Percentiles rank a stretch among this genome's conserved stretches.
Conservation (phyloP, 176 grass and related monocot genomes). For the Avena eriantha region DNA sequence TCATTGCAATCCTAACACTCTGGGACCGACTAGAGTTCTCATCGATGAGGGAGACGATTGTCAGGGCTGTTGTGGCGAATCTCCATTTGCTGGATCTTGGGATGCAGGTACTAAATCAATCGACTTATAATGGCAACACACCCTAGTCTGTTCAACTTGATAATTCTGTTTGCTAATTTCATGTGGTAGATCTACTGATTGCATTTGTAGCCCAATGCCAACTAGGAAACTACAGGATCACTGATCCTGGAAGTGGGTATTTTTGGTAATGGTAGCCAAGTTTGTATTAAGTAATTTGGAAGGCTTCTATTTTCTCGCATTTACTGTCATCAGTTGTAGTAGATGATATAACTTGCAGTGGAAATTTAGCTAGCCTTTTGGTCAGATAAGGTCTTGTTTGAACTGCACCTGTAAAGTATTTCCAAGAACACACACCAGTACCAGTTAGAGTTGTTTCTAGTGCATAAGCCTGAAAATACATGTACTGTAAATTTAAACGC, state of each 20-base stretch:
- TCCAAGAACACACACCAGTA: not conserved
- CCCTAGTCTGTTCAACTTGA: not conserved
- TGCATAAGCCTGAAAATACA: conserved; percentile 21
- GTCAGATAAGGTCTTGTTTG: not conserved
- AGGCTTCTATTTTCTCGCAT: not conserved
- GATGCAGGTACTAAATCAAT: conserved; percentile 74
- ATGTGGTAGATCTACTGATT: not conserved
- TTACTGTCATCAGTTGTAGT: conserved; percentile 10
- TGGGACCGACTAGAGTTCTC: conserved; percentile 98
- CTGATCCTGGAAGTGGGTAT: conserved; percentile 1
- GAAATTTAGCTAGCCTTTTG: not conserved
- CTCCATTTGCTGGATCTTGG: conserved; percentile 96
- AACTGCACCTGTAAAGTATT: not conserved
- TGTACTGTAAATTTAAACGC: conserved; percentile 1
- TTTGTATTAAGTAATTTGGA: conserved; percentile 23
- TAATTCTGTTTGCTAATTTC: conserved; percentile 12
- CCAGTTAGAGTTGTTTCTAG: conserved; percentile 34
- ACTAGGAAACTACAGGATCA: not conserved
- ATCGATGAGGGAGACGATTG: conserved; percentile 94
- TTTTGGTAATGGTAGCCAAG: not conserved
- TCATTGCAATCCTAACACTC: conserved; percentile 84
- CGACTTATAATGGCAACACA: not conserved
- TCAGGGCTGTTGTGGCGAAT: conserved; percentile 94
- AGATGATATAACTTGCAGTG: not conserved
- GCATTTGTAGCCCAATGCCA: not conserved